Base-by-base conservation (phyloP, 768 basidiomycete species). In the Pleurotus platypus region DNA sequence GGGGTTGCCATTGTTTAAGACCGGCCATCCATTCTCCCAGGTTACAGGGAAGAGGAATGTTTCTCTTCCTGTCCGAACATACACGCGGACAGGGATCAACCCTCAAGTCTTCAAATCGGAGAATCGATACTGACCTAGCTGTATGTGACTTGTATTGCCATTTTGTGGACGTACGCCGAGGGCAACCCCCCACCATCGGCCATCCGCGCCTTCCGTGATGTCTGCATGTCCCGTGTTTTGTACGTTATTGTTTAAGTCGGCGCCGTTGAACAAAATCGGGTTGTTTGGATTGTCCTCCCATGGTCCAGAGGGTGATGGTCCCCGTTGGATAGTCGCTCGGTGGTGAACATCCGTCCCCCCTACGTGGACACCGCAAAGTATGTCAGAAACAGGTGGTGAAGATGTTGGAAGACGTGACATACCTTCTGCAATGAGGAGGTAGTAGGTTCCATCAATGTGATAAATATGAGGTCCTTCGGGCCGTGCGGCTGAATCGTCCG, bases 391-490 rank as follows among this genome's bases (percentile, higher is more conserved):
- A 5, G 20, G 18, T 16, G 46, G 7, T 35, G 30, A 35, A 3
- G 30, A 35, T 9, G 30, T 46, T 53, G 39, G 24, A 22, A 22
- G 27, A 30, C 8, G 15, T 4, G 38, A 5, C 22, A 2, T 20
- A 72, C 71, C 73, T 68, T 76, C 74, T 6, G 75, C 75, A 43
- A 75, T 74, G 49, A 76, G 61, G 35, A 76, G 64, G 42, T 75
- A 75, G 55, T 76, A 76, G 5, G 73, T 74, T 1, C 62, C 63
- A 58, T 76, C 70, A 60, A 74, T 68, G 43, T 60, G 61, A 57
- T 76, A 75, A 12, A 76, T 53, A 59, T 76, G 75, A 39, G 75
- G 75, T 30, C 75, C 75, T 61, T 76, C 75, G 4, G 75, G 75
- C 5, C 74, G 65, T n/a, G 72, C 69, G 40, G 60, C 61, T 1